Percentiles rank a stretch among this genome's conserved stretches.
Evolutionary conservation across 768 basidiomycete genomes (phyloP).

Genomic region (Termitomyces heimii): DNA sequence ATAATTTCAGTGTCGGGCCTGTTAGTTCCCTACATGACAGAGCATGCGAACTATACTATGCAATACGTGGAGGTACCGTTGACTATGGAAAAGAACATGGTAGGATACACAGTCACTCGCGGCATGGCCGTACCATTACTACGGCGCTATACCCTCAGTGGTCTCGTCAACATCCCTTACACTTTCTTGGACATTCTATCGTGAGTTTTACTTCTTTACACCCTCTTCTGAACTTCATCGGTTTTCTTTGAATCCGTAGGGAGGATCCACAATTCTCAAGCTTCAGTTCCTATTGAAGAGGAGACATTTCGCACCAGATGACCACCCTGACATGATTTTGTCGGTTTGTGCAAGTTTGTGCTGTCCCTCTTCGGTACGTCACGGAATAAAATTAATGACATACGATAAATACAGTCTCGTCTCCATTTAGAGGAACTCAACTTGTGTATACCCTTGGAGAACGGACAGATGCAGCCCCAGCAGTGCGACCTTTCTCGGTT

Average conservation of each 20-base stretch:
- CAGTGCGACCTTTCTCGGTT: not conserved
- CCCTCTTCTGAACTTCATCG: not conserved
- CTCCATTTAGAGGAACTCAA: not conserved
- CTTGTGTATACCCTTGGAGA: not conserved
- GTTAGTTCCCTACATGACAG: not conserved
- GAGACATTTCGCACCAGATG: not conserved
- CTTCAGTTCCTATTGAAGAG: not conserved
- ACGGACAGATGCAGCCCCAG: not conserved
- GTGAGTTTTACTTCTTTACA: not conserved
- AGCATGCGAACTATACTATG: not conserved
- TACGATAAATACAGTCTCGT: not conserved
- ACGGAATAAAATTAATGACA: not conserved
- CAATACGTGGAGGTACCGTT: not conserved
- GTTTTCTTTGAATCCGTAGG: not conserved
- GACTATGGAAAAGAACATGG: slow-evolving; percentile 1
- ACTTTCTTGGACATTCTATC: not conserved
- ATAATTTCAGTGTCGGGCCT: not conserved
- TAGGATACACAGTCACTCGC: not conserved
- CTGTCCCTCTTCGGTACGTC: not conserved
- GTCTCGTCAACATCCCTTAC: not conserved
- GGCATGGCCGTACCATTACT: not conserved
- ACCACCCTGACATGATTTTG: not conserved
- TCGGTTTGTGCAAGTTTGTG: not conserved
- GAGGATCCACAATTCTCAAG: not conserved
- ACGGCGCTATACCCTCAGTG: not conserved